Base-by-base conservation (phyloP, 257 asterid genomes). In the Fraxinus anomala region DNA sequence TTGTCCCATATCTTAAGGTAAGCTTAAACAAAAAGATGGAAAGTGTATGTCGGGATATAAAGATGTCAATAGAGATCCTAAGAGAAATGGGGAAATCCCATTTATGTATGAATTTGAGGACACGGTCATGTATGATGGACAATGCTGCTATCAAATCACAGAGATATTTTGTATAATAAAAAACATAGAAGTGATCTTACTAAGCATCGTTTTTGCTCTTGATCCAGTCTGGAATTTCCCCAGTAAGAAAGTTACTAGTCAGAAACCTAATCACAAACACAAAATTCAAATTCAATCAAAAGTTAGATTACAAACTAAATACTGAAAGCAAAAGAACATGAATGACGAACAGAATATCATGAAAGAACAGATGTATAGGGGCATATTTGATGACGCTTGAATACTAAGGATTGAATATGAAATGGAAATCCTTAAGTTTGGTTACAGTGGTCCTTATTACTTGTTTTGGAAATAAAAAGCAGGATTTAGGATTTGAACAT, bases 171-270 rank as follows among this genome's bases (percentile, higher is more conserved):
- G 30, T 1, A 21, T 23, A 14, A 71, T 26, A 65, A 36, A 4
- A 30, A 59, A 31, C 34, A 39, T 36, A 23, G 39, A 28, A 51
- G 34, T 26, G 54, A 68, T 70, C 92, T 40, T 87, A 90, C 91
- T 21, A 28, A 73, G 34, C 77, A 10, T 71, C 0, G 34, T 73
- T 82, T 81, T 28, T 78, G 70, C 21, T 75, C 28, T 1, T 54
- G 40, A 86, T 76, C 90, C 95, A 87, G 0, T 67, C 76, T 76
- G 84, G 90, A 78, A 90, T 51, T 5, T 78, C 77, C 59, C 91
- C 92, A 26, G 80, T 73, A 16, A 90, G 91, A 59, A 42, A 73
- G 87, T 90, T 90, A 69, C 87, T 80, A 13, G 91, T 85, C 79
- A 90, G 72, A 72, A 37, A 84, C 90, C 91, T 90, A 81, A 76